Conservation (phyloP, 1,139 yeast genomes). For the Yamadazyma mexicana region DNA sequence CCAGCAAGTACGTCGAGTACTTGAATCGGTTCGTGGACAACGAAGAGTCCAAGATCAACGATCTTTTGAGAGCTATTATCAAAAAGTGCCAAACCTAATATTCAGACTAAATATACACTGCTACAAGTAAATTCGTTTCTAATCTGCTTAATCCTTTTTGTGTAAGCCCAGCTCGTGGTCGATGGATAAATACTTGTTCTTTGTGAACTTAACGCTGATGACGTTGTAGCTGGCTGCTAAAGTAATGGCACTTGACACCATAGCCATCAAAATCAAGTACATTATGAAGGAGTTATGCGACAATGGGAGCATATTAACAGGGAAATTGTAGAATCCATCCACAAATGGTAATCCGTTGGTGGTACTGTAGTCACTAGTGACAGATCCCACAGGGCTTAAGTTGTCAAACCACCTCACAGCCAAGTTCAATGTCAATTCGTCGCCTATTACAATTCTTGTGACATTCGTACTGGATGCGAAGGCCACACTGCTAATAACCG, state of each 20-base stretch:
- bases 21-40: slow-evolving; percentile 30
- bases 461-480: slow-evolving; percentile 67
- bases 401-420: slow-evolving; percentile 59
- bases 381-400: slow-evolving; percentile 13
- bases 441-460: slow-evolving; percentile 66
- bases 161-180: slow-evolving; percentile 29
- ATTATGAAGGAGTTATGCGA: slow-evolving; percentile 23
- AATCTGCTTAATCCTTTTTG: slow-evolving; percentile 29
- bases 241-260: slow-evolving; percentile 26
- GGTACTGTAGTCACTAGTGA: slow-evolving; percentile 12
- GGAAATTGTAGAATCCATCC: slow-evolving; percentile 46
- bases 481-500: slow-evolving; percentile 55
- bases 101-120: no score
- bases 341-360: slow-evolving; percentile 32
- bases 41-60: slow-evolving; percentile 23
- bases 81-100: slow-evolving; percentile 21
- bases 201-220: slow-evolving; percentile 20
- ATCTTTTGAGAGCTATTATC: slow-evolving; percentile 41
- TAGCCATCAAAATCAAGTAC: slow-evolving; percentile 24
- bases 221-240: slow-evolving; percentile 26
- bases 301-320: slow-evolving; percentile 29
- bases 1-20: slow-evolving; percentile 42
- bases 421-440: slow-evolving; percentile 54
- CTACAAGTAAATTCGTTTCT: background rate
- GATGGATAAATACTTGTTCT: slow-evolving; percentile 20